A percentile compares a stretch with the other conserved stretches of the same genome.
Evolutionary conservation across 2,329 filamentous ascomycete species (phyloP).

Genomic region (Paradendryphiella salina): DNA sequence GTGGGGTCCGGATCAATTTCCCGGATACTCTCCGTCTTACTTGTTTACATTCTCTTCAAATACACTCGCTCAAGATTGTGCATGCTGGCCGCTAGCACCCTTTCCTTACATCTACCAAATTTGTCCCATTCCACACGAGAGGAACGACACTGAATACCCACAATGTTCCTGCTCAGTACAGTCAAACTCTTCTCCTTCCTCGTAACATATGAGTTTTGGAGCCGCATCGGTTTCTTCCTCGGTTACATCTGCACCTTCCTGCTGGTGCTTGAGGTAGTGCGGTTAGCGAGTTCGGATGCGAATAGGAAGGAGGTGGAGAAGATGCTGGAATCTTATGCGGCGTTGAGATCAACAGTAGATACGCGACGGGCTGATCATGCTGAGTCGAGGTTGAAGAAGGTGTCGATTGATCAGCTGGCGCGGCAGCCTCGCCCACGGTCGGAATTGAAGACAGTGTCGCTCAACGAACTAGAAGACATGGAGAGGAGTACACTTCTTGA

Average conservation of each 20-base stretch:
- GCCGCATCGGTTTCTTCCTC: slow-evolving; percentile 27
- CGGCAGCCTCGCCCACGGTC: neutral
- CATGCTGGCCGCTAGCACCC: neutral
- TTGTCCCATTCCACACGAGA: neutral
- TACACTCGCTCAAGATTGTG: no score
- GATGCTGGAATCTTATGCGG: slow-evolving; percentile 26
- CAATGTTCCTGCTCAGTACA: neutral
- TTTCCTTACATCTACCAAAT: neutral
- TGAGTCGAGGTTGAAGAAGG: neutral
- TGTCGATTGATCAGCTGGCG: neutral
- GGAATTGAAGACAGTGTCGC: neutral
- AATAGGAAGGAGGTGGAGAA: slow-evolving; percentile 31
- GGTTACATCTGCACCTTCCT: slow-evolving; percentile 28
- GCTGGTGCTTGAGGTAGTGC: slow-evolving; percentile 27
- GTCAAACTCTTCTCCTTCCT: slow-evolving; percentile 18
- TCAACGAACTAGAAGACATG: slow-evolving; percentile 10
- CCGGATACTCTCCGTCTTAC: no score
- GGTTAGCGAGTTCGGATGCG: slow-evolving; percentile 26
- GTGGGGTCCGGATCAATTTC: no score
- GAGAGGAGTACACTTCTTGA: slow-evolving; percentile 1
- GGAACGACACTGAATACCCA: neutral
- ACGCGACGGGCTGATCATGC: no score
- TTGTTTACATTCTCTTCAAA: no score
- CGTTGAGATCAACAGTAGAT: slow-evolving; percentile 5
- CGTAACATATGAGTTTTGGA: slow-evolving; percentile 19